phyloP scores from a whole-genome alignment of 768 basidiomycete genomes.

The Podaxis sp. region DNA sequence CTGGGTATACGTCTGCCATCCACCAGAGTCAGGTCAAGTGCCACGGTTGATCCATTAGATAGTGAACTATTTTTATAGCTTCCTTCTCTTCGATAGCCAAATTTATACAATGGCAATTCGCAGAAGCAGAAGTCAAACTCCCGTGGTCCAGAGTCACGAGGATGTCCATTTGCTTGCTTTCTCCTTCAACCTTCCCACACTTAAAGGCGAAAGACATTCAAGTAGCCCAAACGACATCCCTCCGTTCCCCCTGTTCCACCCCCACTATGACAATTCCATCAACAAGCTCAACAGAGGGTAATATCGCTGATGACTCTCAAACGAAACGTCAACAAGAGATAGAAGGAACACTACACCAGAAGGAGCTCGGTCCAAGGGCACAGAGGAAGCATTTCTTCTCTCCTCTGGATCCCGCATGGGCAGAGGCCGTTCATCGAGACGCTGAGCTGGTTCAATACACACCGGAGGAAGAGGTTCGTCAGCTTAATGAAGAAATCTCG shows the following conservation, averaged over 20 bases:
- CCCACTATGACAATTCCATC: conserved; percentile 2
- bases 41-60: neutral
- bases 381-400: conserved; percentile 50
- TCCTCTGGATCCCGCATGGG: conserved; percentile 41
- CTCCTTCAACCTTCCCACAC: conserved; percentile 7
- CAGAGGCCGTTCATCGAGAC: conserved; percentile 51
- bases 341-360: conserved; percentile 43
- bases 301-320: conserved; percentile 4
- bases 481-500: neutral
- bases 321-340: conserved; percentile 18
- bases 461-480: conserved; percentile 46
- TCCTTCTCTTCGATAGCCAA: neutral
- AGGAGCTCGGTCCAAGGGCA: conserved; percentile 34
- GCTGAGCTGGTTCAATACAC: conserved; percentile 49
- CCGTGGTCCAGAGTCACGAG: neutral
- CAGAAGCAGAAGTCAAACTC: neutral
- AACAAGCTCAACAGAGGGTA: neutral
- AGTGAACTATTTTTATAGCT: neutral
- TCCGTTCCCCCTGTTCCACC: neutral
- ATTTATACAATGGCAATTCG: neutral
- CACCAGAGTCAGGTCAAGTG: neutral
- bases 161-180: neutral
- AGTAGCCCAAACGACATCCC: neutral
- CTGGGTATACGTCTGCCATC: neutral
- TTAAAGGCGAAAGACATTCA: neutral